Percentiles rank a stretch among this genome's conserved stretches.
Conservation (phyloP, 2,329 filamentous ascomycete genomes). For the Apiospora saccharicola region DNA sequence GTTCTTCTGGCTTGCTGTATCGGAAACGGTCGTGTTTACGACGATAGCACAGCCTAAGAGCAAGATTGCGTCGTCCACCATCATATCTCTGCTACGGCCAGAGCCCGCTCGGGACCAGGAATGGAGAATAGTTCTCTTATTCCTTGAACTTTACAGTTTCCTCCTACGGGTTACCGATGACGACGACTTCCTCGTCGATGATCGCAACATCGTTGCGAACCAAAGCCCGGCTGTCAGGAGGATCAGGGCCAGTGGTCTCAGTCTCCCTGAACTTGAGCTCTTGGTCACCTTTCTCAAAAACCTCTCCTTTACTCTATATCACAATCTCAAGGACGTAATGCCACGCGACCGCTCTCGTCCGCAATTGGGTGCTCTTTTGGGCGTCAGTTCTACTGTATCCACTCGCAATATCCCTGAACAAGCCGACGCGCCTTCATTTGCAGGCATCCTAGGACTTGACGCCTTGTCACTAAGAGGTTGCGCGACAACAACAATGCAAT, state of each 20-base stretch:
- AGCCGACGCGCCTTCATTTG: constrained; percentile 37
- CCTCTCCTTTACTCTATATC: constrained; percentile 87
- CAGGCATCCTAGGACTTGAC: constrained; percentile 71
- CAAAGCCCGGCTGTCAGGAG: constrained; percentile 52
- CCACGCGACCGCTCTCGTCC: constrained; percentile 35
- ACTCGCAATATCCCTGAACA: constrained; percentile 17
- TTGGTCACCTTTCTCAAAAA: constrained; percentile 90
- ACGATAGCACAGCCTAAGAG: constrained; percentile 42
- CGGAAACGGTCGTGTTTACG: constrained; percentile 51
- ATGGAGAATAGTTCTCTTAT: constrained; percentile 89
- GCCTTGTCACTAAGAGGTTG: constrained; percentile 81
- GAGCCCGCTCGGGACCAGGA: constrained; percentile 64
- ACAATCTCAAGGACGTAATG: constrained; percentile 73
- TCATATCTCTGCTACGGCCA: constrained; percentile 38
- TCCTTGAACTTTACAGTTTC: constrained; percentile 94
- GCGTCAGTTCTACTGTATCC: constrained; percentile 28
- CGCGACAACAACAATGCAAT: constrained; percentile 80
- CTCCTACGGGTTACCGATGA: constrained; percentile 93
- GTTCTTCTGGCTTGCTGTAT: constrained; percentile 80
- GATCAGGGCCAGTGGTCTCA: constrained; percentile 71
- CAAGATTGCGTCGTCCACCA: constrained; percentile 36
- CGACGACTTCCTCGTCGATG: constrained; percentile 86
- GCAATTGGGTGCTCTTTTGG: constrained; percentile 34
- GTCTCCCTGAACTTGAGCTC: constrained; percentile 72
- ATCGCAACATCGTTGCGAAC: constrained; percentile 47